These are phyloP conservation scores for Teunomyces cretensis DNA, from an alignment of 805 yeast genomes.

Conservation along the genomic window DNA sequence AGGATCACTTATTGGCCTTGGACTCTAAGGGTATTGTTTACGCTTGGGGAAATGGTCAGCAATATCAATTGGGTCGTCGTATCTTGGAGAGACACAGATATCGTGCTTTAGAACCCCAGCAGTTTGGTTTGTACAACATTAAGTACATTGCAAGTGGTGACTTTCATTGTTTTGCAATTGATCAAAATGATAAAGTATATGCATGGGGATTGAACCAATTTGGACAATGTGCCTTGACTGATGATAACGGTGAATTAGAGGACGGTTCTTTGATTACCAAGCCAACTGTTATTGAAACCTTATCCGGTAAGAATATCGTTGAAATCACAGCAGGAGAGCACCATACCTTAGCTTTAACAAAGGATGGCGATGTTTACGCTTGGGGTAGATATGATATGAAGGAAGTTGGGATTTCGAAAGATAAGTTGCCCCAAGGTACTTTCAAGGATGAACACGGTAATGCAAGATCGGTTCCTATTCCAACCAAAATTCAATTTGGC, in stretches of 20 bases:
- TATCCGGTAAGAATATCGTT: slow-evolving; percentile 56
- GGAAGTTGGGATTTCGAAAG: slow-evolving; percentile 78
- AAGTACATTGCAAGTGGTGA: slow-evolving; percentile 89
- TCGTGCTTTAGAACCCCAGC: slow-evolving; percentile 74
- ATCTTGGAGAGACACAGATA: slow-evolving; percentile 75
- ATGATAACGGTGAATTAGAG: slow-evolving; percentile 65
- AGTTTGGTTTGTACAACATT: slow-evolving; percentile 77
- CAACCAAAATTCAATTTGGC: slow-evolving; percentile 58
- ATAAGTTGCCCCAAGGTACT: slow-evolving; percentile 66
- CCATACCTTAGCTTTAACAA: slow-evolving; percentile 76
- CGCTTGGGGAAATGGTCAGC: slow-evolving; percentile 98
- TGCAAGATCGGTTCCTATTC: slow-evolving; percentile 81
- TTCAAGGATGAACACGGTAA: slow-evolving; percentile 78
- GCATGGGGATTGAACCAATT: slow-evolving; percentile 97
- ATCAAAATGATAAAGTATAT: slow-evolving; percentile 63
- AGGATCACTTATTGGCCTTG: slow-evolving; percentile 85
- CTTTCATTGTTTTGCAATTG: slow-evolving; percentile 92
- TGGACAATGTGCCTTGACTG: slow-evolving; percentile 84
- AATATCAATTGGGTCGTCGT: slow-evolving; percentile 85
- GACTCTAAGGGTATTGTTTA: slow-evolving; percentile 83
- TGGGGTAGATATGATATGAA: slow-evolving; percentile 95
- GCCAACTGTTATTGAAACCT: slow-evolving; percentile 72
- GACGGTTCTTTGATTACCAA: slow-evolving; percentile 79
- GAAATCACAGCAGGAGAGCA: slow-evolving; percentile 92
- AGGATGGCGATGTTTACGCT: slow-evolving; percentile 69